A percentile compares a stretch with the other conserved stretches of the same genome.
These are phyloP conservation scores for Monosporascus sp. DNA, from an alignment of 2,329 filamentous ascomycete genomes.

Conservation along the genomic window DNA sequence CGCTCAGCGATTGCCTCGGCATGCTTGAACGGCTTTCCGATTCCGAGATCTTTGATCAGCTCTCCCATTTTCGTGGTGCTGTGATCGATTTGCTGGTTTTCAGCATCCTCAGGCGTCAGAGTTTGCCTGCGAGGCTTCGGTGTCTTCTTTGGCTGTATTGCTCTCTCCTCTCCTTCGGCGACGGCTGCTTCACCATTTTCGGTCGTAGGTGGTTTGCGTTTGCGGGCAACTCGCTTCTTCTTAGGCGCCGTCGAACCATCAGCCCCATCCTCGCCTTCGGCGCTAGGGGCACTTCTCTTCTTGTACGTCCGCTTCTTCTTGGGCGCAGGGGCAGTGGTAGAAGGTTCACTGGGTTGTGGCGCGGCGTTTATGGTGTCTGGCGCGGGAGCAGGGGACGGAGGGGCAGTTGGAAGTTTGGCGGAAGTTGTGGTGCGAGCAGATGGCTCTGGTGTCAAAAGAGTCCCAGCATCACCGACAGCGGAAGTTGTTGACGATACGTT, in stretches of 20 bases:
- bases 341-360: background rate
- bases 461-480: background rate
- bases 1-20: constrained; percentile 68
- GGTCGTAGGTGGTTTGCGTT: constrained; percentile 18
- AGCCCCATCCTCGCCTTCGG: background rate
- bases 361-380: constrained; percentile 1
- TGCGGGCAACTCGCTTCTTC: constrained; percentile 18
- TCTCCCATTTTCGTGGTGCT: constrained; percentile 66
- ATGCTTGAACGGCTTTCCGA: constrained; percentile 69
- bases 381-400: background rate
- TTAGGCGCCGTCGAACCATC: constrained; percentile 3
- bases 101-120: constrained; percentile 59
- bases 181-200: constrained; percentile 15
- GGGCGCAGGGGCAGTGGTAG: background rate
- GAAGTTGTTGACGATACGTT: background rate
- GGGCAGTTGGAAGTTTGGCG: background rate
- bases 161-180: constrained; percentile 16
- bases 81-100: constrained; percentile 57
- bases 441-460: background rate
- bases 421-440: background rate
- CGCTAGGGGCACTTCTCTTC: background rate
- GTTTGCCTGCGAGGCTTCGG: constrained; percentile 32
- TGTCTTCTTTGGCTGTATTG: constrained; percentile 13
- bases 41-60: constrained; percentile 61
- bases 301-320: constrained; percentile 4